A percentile compares a stretch with the other conserved stretches of the same genome.
Conservation (phyloP, 148 eudicot species). For the Cornus suecica region DNA sequence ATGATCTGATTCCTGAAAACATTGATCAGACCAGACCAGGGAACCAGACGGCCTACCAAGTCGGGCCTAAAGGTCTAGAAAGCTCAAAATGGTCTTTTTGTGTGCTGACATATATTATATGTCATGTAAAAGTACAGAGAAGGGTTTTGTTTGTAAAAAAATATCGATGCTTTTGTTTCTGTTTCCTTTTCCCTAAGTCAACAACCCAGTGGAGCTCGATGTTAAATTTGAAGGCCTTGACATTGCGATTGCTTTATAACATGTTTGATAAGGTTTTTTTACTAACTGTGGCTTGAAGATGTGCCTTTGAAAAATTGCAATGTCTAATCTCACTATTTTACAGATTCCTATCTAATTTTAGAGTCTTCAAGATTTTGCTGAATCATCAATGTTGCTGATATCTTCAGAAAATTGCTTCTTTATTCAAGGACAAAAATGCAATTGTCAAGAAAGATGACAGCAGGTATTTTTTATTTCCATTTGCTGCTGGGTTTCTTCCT, state of each 20-base stretch:
- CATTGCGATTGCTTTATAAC: constrained; percentile 80
- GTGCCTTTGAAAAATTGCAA: neutral
- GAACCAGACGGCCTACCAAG: too few relatives aligned
- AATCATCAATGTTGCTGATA: constrained; percentile 70
- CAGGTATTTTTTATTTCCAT: constrained; percentile 34
- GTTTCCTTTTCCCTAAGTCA: constrained; percentile 29
- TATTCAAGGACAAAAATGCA: constrained; percentile 73
- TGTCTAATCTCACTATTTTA: constrained; percentile 11
- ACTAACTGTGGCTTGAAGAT: neutral
- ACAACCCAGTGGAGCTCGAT: constrained; percentile 45
- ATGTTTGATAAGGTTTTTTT: constrained; percentile 60
- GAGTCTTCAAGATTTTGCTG: constrained; percentile 79
- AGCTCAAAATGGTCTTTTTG: constrained; percentile 74
- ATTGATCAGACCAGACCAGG: too few relatives aligned
- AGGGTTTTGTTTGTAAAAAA: neutral
- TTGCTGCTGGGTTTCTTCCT: neutral
- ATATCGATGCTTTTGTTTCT: neutral
- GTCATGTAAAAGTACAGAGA: neutral
- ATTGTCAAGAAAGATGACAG: constrained; percentile 81
- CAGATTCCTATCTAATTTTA: constrained; percentile 16
- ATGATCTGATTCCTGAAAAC: too few relatives aligned
- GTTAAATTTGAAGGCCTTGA: constrained; percentile 75
- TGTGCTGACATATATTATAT: constrained; percentile 21
- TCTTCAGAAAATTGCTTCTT: constrained; percentile 68
- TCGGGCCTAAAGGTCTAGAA: too few relatives aligned